phyloP scores from a whole-genome alignment of 805 yeast genomes.

The Yamadazyma sp. region DNA sequence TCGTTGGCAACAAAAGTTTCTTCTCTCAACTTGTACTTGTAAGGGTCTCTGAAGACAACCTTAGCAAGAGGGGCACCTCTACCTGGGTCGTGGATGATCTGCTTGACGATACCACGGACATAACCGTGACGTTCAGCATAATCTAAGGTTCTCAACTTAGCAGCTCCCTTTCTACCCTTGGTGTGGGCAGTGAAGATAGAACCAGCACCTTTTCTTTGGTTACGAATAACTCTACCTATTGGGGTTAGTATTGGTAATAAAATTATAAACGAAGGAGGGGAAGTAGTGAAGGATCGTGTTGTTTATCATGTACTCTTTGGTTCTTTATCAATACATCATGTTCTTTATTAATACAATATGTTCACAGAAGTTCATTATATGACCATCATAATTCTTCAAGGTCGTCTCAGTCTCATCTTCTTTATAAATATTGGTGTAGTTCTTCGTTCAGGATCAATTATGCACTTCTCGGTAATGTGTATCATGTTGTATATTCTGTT shows the following conservation, averaged over 20 bases:
- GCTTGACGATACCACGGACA: slow-evolving; percentile 99
- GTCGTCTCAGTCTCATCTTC: no score
- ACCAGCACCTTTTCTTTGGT: slow-evolving; percentile 99
- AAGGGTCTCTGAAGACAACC: slow-evolving; percentile 99
- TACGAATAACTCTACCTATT: slow-evolving; percentile 97
- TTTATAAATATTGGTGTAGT: no score
- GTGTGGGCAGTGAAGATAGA: slow-evolving; percentile 99
- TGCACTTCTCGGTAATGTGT: no score
- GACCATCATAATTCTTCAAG: no score
- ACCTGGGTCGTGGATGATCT: slow-evolving; percentile 99
- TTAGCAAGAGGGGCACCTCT: slow-evolving; percentile 99
- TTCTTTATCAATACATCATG: no score
- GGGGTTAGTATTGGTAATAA: slow-evolving; percentile 6
- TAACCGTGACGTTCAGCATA: slow-evolving; percentile 99
- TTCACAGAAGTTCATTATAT: no score
- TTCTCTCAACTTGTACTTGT: slow-evolving; percentile 96
- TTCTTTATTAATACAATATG: no score
- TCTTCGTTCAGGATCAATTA: no score
- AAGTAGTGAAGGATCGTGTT: no score
- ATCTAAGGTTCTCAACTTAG: slow-evolving; percentile 98
- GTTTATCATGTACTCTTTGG: no score
- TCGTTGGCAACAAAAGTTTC: slow-evolving; percentile 99
- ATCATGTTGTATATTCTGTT: no score
- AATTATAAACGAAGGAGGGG: not conserved
- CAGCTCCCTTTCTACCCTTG: slow-evolving; percentile 99